A percentile compares a stretch with the other conserved stretches of the same genome.
These are phyloP conservation scores for Bathelium albidoporum DNA, from an alignment of 495 filamentous ascomycete species.

Conservation along the genomic window DNA sequence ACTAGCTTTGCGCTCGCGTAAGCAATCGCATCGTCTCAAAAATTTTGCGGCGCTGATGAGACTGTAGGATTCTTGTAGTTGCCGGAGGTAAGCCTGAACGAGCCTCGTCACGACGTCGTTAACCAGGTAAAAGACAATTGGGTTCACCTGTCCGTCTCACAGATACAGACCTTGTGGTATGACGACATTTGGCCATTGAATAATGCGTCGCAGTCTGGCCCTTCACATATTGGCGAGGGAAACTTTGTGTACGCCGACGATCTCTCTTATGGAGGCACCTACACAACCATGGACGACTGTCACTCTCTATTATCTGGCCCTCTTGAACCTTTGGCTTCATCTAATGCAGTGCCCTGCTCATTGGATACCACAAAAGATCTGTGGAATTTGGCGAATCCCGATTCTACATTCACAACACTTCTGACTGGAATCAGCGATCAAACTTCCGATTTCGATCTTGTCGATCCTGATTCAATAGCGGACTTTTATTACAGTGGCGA, in stretches of 20 bases:
- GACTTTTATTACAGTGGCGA: neutral
- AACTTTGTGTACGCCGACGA: too few relatives aligned
- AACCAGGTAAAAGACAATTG: neutral
- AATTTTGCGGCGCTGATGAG: neutral
- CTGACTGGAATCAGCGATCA: neutral
- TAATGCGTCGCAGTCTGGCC: neutral
- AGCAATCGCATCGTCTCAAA: neutral
- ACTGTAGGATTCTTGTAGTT: neutral
- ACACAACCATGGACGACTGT: neutral
- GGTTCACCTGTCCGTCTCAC: neutral
- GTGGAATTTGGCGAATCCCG: neutral
- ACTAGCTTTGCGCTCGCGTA: neutral
- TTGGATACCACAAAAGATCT: neutral
- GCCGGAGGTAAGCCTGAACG: neutral
- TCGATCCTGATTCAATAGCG: neutral
- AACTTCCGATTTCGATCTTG: neutral
- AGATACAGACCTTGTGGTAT: neutral
- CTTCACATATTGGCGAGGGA: neutral
- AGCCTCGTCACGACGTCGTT: neutral
- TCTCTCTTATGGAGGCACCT: neutral
- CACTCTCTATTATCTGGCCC: neutral
- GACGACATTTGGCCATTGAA: neutral
- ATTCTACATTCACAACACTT: neutral
- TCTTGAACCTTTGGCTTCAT: neutral
- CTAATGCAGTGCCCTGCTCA: neutral